Base-by-base conservation (phyloP, 768 basidiomycete species). In the Tylopilus vinaceipallidus region DNA sequence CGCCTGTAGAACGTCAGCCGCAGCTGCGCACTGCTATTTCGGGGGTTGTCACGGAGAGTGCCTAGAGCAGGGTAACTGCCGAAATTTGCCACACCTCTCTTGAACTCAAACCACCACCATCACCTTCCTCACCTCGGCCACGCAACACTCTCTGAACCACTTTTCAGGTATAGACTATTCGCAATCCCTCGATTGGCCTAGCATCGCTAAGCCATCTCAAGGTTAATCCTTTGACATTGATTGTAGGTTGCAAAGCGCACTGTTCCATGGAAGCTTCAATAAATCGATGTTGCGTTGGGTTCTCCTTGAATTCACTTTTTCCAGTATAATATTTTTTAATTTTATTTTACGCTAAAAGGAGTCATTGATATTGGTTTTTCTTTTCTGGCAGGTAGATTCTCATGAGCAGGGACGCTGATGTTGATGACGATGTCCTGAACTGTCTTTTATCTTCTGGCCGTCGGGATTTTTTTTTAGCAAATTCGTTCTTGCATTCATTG, bases 41-140 rank as follows among this genome's bases (percentile, higher is more conserved):
- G 24, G 45, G 55, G 29, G 27, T 26, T 35, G 48, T 54, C 64
- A 10, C 67, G 65, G 67, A 63, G 67, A 63, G 52, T 65, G 55
- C 66, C 65, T 55, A 46, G 53, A 33, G 36, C 45, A 29, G 36
- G 55, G 58, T 43, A 54, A 56, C 42, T 54, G 53, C 57, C 58
- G 50, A 65, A 65, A 52, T 27, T 27, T 37, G 23, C 43, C 12
- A n/a, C 44, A 45, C 41, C 53, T 37, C 54, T 59, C 64, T 70
- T 68, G 66, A 52, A 64, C 66, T 32, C 45, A 34, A 66, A 70
- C 66, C 58, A 64, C 49, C 61, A 67, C 42, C 66, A 68, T 64
- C 61, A 17, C 38, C 10, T 13, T 13, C 12, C 4, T 4, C 12
- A 19, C 12, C 12, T n/a, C n/a, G n/a, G 1, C 27, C 22, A 13